Base-by-base conservation (phyloP, 352 stramenopile genomes). In the Globisporangium spinosum region DNA sequence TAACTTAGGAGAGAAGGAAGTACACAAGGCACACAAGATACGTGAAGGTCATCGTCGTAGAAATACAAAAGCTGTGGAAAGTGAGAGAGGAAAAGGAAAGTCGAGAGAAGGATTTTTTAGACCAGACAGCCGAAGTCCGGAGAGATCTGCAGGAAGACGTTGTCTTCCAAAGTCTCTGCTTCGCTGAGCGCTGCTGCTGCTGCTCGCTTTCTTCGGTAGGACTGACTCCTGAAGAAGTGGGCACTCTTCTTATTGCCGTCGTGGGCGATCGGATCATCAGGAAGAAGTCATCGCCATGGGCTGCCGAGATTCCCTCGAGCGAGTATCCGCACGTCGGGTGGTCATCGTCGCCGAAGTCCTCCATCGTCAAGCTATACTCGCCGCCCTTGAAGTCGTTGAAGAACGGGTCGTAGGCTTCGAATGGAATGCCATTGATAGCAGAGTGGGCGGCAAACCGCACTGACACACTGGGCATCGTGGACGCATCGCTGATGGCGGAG, bases 81-180 rank as follows among this genome's bases (percentile, higher is more conserved):
- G 62, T 15, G 47, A 56, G 9, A 45, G 8, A 64, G 29, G 29
- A 13, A 64, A 43, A 45, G 43, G n/a, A 22, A 55, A 47, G 8
- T 13, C 9, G n/a, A 2, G 13, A 8, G 13, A 35, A 55, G 3
- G 23, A 23, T 29, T 40, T 40, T 27, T 76, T 78, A 94, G 53
- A 92, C 85, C 15, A 95, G 75, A 54, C 85, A 95, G 47, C 87
- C 87, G 63, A 92, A 95, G 65, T 93, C 85, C 6, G 87, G 84
- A 3, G 87, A 94, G 61, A 94, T 93, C 55, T 94, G 87, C 49
- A 90, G 77, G 63, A 94, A 94, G 55, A 94, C 86, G 64, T 93
- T 85, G 64, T 94, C 87, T 20, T 91, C 82, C 3, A 82, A 54
- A 0, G 64, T 70, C 27, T 83, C 76, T 27, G 76, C 57, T 40